These are phyloP conservation scores for Ustilago nuda DNA, from an alignment of 1,284 basidiomycete genomes.

Conservation along the genomic window DNA sequence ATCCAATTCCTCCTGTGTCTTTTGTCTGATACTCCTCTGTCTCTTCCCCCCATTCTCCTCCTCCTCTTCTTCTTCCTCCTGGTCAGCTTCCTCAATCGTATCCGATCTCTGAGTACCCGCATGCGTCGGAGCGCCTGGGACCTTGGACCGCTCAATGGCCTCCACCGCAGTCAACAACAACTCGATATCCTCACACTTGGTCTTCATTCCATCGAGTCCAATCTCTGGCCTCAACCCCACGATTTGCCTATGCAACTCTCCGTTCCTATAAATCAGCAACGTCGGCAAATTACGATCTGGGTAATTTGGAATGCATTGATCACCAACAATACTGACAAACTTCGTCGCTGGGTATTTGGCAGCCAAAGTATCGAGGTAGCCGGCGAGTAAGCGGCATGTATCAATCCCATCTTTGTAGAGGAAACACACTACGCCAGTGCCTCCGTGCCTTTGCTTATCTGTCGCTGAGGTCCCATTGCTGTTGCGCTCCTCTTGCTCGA, in stretches of 20 bases:
- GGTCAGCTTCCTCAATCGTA: slow-evolving; percentile 25
- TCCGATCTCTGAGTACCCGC: slow-evolving; percentile 24
- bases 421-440: slow-evolving; percentile 85
- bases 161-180: slow-evolving; percentile 64
- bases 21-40: slow-evolving; percentile 34
- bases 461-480: slow-evolving; percentile 35
- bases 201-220: slow-evolving; percentile 76
- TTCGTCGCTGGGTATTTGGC: slow-evolving; percentile 88
- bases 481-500: slow-evolving; percentile 74
- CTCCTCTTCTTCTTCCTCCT: slow-evolving; percentile 32
- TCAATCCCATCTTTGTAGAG: slow-evolving; percentile 81
- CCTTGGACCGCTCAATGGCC: slow-evolving; percentile 53
- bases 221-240: slow-evolving; percentile 79
- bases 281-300: slow-evolving; percentile 92
- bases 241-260: slow-evolving; percentile 87
- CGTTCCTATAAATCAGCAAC: slow-evolving; percentile 89
- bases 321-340: slow-evolving; percentile 93
- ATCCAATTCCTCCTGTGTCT: slow-evolving; percentile 64
- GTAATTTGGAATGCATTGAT: slow-evolving; percentile 93
- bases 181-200: slow-evolving; percentile 75
- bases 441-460: slow-evolving; percentile 71
- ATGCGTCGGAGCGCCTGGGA: slow-evolving; percentile 48
- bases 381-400: slow-evolving; percentile 78
- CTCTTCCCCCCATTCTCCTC: slow-evolving; percentile 18
- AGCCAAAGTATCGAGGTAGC: slow-evolving; percentile 81